phyloP scores from a whole-genome alignment of 2,329 filamentous ascomycete genomes.

The Epichloe gansuensis region DNA sequence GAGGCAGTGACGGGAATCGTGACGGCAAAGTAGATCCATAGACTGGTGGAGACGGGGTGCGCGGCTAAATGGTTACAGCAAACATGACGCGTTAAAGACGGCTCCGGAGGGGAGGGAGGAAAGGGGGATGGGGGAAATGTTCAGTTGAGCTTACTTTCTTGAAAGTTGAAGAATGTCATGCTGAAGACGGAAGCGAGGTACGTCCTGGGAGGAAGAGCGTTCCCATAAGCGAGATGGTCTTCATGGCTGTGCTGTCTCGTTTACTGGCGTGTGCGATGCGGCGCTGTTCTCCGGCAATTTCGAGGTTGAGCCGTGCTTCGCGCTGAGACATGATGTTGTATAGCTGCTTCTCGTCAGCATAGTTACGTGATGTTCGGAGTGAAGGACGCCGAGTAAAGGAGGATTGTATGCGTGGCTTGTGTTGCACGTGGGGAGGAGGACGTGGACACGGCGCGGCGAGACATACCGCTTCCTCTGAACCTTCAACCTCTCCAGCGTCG shows the following conservation, averaged over 20 bases:
- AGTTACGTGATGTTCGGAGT: neutral
- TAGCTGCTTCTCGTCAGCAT: constrained; percentile 27
- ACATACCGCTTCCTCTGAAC: constrained; percentile 50
- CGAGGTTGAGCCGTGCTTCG: constrained; percentile 50
- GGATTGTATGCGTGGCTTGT: too few relatives aligned
- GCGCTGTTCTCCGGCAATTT: constrained; percentile 49
- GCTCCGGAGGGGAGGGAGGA: neutral
- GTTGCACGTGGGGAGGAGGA: too few relatives aligned
- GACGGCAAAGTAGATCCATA: constrained; percentile 54
- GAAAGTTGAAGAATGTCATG: constrained; percentile 57
- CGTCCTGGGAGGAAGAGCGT: constrained; percentile 50
- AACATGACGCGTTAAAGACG: neutral
- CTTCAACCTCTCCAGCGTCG: constrained; percentile 46
- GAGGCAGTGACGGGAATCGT: constrained; percentile 44
- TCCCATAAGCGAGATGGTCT: constrained; percentile 51
- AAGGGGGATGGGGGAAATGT: neutral
- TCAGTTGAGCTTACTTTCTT: constrained; percentile 23
- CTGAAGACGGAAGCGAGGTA: constrained; percentile 51
- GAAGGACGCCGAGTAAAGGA: neutral
- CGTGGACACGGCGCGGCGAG: neutral
- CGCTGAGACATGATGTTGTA: constrained; percentile 57
- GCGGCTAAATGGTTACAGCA: constrained; percentile 12
- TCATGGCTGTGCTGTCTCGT: constrained; percentile 52
- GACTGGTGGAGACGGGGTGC: constrained; percentile 33
- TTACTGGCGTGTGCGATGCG: constrained; percentile 48